Conservation (phyloP, 768 basidiomycete genomes). For the Royoungia palumana region DNA sequence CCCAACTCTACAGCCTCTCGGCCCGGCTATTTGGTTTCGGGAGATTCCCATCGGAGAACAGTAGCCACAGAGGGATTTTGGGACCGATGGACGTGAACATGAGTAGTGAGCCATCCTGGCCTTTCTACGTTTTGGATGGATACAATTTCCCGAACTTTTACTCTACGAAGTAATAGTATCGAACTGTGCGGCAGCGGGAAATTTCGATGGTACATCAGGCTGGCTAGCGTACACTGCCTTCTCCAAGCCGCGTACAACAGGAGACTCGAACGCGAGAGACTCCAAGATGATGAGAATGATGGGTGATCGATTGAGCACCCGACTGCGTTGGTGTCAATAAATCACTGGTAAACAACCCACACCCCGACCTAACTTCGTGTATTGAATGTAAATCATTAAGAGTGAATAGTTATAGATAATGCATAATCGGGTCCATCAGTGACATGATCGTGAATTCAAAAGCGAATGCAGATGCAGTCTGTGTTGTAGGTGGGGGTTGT, state of each 20-base stretch:
- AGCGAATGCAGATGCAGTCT: slow-evolving; percentile 16
- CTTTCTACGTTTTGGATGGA: not conserved
- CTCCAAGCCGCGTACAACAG: no score
- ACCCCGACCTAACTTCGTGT: not conserved
- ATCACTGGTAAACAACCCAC: no score
- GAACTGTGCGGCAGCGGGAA: not conserved
- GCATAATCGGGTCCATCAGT: slow-evolving; percentile 25
- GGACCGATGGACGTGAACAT: slow-evolving; percentile 48
- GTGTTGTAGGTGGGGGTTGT: slow-evolving; percentile 10
- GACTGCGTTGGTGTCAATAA: no score
- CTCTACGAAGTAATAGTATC: no score
- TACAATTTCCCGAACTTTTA: no score
- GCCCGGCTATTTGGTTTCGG: slow-evolving; percentile 67
- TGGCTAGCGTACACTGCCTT: no score
- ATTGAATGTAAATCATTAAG: slow-evolving; percentile 23
- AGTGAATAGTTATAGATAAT: slow-evolving; percentile 27
- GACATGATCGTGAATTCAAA: slow-evolving; percentile 21
- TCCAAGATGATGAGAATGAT: no score
- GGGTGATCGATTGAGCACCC: no score
- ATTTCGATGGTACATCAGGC: no score
- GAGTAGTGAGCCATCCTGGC: not conserved
- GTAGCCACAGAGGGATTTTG: slow-evolving; percentile 80
- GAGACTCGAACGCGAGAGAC: no score
- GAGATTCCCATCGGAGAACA: slow-evolving; percentile 52
- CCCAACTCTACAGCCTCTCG: slow-evolving; percentile 80